Base-by-base conservation (phyloP, 116 monocot species). In the Cymodocea nodosa region DNA sequence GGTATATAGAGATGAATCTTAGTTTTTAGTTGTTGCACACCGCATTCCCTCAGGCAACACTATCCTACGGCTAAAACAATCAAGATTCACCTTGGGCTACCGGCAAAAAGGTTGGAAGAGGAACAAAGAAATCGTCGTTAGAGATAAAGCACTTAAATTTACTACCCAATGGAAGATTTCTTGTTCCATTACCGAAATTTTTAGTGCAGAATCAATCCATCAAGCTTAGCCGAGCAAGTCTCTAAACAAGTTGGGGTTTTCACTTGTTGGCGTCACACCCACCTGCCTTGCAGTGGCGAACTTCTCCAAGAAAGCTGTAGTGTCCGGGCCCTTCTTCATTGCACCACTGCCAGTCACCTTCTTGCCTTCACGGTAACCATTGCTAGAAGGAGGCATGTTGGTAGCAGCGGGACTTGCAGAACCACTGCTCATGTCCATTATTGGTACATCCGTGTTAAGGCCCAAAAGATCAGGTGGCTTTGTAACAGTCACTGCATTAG, bases 211-310 rank as follows among this genome's bases (percentile, higher is more conserved):
- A 54, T 54, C 17, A 18, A 18, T 4, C 54, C 54, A 7, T 61
- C 13, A 22, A 23, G 36, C 35, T 53, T 64, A 94, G 52, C 95
- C 85, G 13, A 95, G 56, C 71, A 95, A 71, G 70, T 95, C 95
- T 14, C 82, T 77, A 64, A 95, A 95, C 54, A 95, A 68, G 66
- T 83, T 87, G 0, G 90, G 95, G 52, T 95, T 95, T 55, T 80
- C 81, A 20, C 79, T 81, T 6, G 90, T 78, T 18, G 90, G 95
- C 4, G 83, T 85, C 23, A 95, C 87, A 7, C 95, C 95, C 8
- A 90, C 81, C 69, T 95, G 90, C 48, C 90, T 78, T 11, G 87
- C 82, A 8, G 77, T 70, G 4, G 87, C 85, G 74, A 90, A 83
- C 71, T 90, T 95, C 70, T 87, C 85, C 65, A 90, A 73, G 0